These are phyloP conservation scores for Apophysomyces ossiformis DNA, from an alignment of 371 early-diverging fungal species.

Conservation along the genomic window DNA sequence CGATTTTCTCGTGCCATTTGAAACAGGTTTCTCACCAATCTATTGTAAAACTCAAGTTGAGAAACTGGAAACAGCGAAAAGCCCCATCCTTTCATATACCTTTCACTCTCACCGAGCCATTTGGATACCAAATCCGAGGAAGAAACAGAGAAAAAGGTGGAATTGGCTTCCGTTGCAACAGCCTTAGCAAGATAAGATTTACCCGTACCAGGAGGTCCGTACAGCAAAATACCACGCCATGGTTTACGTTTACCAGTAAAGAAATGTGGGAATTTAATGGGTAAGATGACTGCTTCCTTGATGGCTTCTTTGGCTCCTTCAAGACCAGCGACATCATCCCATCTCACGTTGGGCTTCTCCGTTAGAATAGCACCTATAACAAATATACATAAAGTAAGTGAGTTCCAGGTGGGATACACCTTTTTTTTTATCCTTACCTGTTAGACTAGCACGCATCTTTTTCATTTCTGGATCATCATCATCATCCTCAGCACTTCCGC, in stretches of 20 bases:
- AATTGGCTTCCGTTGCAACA: constrained; percentile 94
- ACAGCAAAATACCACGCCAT: constrained; percentile 97
- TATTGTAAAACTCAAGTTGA: constrained; percentile 10
- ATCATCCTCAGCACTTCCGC: constrained; percentile 55
- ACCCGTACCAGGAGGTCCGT: constrained; percentile 99
- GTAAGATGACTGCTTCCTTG: constrained; percentile 98
- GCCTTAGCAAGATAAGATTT: constrained; percentile 98
- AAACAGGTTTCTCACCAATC: constrained; percentile 91
- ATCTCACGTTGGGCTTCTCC: constrained; percentile 94
- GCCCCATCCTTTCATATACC: constrained; percentile 39
- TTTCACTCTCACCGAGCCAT: constrained; percentile 98
- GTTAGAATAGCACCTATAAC: constrained; percentile 81
- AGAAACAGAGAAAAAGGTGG: constrained; percentile 95
- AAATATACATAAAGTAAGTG: constrained; percentile 13
- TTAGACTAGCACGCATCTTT: constrained; percentile 82
- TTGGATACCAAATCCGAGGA: constrained; percentile 96
- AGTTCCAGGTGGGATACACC: neutral
- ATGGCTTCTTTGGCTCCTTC: constrained; percentile 98
- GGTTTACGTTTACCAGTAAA: constrained; percentile 95
- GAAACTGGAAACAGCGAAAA: too few species aligned
- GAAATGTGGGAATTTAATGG: constrained; percentile 96
- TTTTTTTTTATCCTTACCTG: constrained; percentile 42
- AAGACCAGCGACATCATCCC: constrained; percentile 98
- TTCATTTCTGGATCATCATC: constrained; percentile 91
- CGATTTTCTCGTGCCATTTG: constrained; percentile 91